Evolutionary conservation across 2,329 filamentous ascomycete species (phyloP).

Genomic region (Pseudogymnoascus sp.): DNA sequence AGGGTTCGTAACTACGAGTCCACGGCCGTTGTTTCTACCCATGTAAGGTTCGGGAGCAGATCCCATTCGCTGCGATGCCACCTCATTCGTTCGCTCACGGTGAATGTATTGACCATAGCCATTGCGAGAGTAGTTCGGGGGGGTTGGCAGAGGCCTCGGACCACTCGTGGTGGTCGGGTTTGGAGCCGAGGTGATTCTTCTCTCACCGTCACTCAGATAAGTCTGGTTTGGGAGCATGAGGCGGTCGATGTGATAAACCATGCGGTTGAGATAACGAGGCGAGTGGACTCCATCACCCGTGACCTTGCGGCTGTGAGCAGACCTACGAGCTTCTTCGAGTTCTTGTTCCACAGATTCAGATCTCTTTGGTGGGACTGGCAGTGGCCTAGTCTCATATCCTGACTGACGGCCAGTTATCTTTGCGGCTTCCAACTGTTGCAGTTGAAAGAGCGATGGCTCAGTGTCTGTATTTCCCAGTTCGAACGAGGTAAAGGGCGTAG

Average conservation of each 20-base stretch:
- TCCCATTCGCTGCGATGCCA: slow-evolving; percentile 21
- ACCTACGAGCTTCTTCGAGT: slow-evolving; percentile 24
- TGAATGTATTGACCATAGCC: slow-evolving; percentile 11
- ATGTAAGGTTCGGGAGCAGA: slow-evolving; percentile 27
- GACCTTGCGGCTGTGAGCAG: slow-evolving; percentile 25
- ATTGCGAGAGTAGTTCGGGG: not conserved
- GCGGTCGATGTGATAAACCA: slow-evolving; percentile 53
- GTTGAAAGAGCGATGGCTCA: not conserved
- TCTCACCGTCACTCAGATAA: slow-evolving; percentile 12
- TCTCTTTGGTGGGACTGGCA: slow-evolving; percentile 26
- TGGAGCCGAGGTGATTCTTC: slow-evolving; percentile 13
- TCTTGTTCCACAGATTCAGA: slow-evolving; percentile 26
- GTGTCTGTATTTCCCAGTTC: not conserved
- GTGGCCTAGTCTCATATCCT: slow-evolving; percentile 23
- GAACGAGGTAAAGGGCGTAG: not conserved
- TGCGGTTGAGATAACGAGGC: slow-evolving; percentile 45
- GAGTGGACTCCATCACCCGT: slow-evolving; percentile 29
- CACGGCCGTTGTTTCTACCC: slow-evolving; percentile 11
- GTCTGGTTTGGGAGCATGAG: slow-evolving; percentile 39
- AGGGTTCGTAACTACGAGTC: slow-evolving; percentile 1
- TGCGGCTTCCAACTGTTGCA: not conserved
- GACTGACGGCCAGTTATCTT: not conserved
- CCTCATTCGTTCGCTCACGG: slow-evolving; percentile 14
- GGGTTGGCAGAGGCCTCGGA: not conserved
- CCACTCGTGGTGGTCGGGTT: slow-evolving; percentile 25